phyloP scores from a whole-genome alignment of 768 basidiomycete genomes.

The Serpula lacrymans region DNA sequence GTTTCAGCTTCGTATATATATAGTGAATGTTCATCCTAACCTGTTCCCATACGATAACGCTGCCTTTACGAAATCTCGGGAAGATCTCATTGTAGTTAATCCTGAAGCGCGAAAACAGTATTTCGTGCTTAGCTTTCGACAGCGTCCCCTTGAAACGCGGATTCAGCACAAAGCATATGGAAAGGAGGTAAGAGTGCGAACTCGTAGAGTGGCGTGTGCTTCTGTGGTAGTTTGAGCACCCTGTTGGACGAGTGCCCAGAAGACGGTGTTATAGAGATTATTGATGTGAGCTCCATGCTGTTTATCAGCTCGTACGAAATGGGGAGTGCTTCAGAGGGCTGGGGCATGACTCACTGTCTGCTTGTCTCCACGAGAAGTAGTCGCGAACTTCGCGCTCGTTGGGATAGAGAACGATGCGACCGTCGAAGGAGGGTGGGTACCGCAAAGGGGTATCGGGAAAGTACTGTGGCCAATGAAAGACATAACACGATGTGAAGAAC shows the following conservation, averaged over 20 bases:
- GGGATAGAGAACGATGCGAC: constrained; percentile 82
- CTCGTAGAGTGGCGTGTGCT: constrained; percentile 78
- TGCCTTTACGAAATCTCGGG: constrained; percentile 79
- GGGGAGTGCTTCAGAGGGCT: background rate
- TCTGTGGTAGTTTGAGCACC: constrained; percentile 75
- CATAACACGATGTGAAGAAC: constrained; percentile 87
- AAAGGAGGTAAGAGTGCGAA: constrained; percentile 27
- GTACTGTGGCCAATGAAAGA: constrained; percentile 79
- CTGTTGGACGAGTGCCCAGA: constrained; percentile 90
- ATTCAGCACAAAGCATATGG: background rate
- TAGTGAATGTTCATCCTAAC: constrained; percentile 32
- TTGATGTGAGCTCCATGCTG: constrained; percentile 83
- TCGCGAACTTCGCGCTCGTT: constrained; percentile 69
- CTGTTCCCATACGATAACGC: constrained; percentile 69
- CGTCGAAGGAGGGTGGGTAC: constrained; percentile 93
- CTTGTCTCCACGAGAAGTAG: constrained; percentile 96
- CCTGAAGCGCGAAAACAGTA: constrained; percentile 75
- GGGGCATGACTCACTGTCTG: constrained; percentile 67
- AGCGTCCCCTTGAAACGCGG: constrained; percentile 66
- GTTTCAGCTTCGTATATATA: background rate
- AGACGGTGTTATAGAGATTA: constrained; percentile 93
- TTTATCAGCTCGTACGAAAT: constrained; percentile 14
- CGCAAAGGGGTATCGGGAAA: constrained; percentile 69
- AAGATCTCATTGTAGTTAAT: constrained; percentile 86
- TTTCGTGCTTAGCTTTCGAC: constrained; percentile 88